Base-by-base conservation (phyloP, 345 rosid species). In the Chamaenerion angustifolium region DNA sequence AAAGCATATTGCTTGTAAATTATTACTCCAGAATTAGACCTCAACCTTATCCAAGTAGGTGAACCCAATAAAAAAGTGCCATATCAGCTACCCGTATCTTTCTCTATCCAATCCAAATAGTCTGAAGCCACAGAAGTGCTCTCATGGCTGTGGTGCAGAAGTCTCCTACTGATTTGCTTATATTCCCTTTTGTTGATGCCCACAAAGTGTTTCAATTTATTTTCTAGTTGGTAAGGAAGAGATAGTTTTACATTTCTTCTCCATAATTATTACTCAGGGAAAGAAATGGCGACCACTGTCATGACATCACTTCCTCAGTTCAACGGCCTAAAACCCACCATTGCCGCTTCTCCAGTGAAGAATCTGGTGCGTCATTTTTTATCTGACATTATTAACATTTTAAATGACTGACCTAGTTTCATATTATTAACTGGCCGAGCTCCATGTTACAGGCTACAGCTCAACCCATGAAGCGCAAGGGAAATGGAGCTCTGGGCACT, bases 401-500 rank as follows among this genome's bases (percentile, higher is more conserved):
- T 31, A 1, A 31, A 31, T 31, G 37, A 31, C 8, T 3, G 6
- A 42, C 19, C 25, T 41, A 11, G 44, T 14, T 40, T 13, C 35
- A 17, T n/a, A 2, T 21, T 2, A 21, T 21, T 21, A 2, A n/a
- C n/a, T n/a, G n/a, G n/a, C n/a, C n/a, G n/a, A n/a, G n/a, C n/a
- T n/a, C n/a, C n/a, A n/a, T n/a, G n/a, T n/a, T n/a, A 55, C 69
- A 81, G 74, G 83, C 70, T 40, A 69, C 64, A 12, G 78, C 65
- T 69, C 76, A 57, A 16, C 78, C 90, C 10, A 63, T 72, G 70
- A 71, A 72, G 73, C 76, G 82, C 60, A 78, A 71, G 63, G 81
- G 85, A 7, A 77, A 68, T 52, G 94, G 96, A 59, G 85, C 85
- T 19, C 48, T 80, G 62, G 83, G 93, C 14, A 79, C 80, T 12